Percentiles rank a stretch among this genome's conserved stretches.
Conservation (phyloP, 805 yeast species). For the Candida odintsovae region DNA sequence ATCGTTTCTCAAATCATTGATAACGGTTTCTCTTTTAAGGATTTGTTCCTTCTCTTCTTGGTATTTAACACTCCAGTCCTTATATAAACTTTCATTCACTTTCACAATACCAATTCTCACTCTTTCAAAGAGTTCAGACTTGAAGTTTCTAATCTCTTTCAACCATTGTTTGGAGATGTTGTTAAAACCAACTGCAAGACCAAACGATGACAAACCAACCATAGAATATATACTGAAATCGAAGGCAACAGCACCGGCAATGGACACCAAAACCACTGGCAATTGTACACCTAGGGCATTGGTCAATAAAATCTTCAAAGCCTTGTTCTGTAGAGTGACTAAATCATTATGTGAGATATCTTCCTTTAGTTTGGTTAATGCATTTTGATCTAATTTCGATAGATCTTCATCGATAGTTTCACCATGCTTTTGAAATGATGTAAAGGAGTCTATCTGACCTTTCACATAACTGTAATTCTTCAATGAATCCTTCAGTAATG, state of each 20-base stretch:
- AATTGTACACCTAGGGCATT: conserved; percentile 27
- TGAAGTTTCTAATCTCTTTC: conserved; percentile 18
- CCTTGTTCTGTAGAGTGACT: conserved; percentile 20
- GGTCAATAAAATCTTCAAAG: conserved; percentile 20
- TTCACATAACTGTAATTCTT: conserved; percentile 25
- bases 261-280: conserved; percentile 24
- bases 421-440: conserved; percentile 11
- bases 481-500: conserved; percentile 21
- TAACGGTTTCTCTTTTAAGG: conserved; percentile 3
- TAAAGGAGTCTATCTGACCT: conserved; percentile 26
- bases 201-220: conserved; percentile 27
- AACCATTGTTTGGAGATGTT: conserved; percentile 28
- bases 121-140: conserved; percentile 19
- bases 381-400: conserved; percentile 9
- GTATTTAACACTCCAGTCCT: conserved; percentile 19
- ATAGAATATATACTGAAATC: conserved; percentile 27
- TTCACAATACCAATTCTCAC: conserved; percentile 17
- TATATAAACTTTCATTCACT: conserved; percentile 14
- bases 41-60: conserved; percentile 10
- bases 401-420: conserved; percentile 2
- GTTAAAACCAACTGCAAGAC: conserved; percentile 26
- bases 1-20: conserved; percentile 1
- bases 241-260: conserved; percentile 24
- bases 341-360: conserved; percentile 17
- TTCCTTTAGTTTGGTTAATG: conserved; percentile 15